Conservation (phyloP, 1,284 basidiomycete genomes). For the Boletus hoseneyae region DNA sequence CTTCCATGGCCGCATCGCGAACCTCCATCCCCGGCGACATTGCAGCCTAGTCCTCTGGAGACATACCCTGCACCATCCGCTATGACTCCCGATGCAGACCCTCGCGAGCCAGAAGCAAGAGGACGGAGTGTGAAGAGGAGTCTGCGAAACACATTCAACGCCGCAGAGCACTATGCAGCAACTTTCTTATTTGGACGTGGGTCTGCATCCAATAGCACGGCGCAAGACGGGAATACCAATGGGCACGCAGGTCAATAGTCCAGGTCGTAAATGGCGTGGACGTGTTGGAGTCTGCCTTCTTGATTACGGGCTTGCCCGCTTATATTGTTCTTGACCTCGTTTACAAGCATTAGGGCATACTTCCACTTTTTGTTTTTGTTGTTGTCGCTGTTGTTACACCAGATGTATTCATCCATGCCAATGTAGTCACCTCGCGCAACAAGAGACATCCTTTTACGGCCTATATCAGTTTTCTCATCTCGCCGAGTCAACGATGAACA, state of each 20-base stretch:
- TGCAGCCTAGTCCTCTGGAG: constrained; percentile 29
- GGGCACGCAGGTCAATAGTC: constrained; percentile 28
- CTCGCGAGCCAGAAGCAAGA: constrained; percentile 38
- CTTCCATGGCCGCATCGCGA: constrained; percentile 29
- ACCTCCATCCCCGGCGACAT: constrained; percentile 23
- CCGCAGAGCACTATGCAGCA: constrained; percentile 64
- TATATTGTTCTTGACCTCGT: constrained; percentile 10
- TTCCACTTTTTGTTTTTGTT: constrained; percentile 6
- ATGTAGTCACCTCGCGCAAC: constrained; percentile 17
- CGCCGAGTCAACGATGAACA: constrained; percentile 49
- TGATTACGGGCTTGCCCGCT: constrained; percentile 8
- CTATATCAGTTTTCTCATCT: background rate
- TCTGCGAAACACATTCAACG: constrained; percentile 60
- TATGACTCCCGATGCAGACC: constrained; percentile 31
- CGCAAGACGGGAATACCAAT: constrained; percentile 21
- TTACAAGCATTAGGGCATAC: constrained; percentile 13
- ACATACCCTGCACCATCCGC: constrained; percentile 43
- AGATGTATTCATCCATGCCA: constrained; percentile 20
- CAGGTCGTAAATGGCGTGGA: constrained; percentile 20
- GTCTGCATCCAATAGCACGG: constrained; percentile 23
- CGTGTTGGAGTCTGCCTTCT: constrained; percentile 6
- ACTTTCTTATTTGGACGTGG: constrained; percentile 57
- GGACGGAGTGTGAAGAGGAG: constrained; percentile 62
- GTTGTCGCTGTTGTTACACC: constrained; percentile 27
- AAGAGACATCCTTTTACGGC: constrained; percentile 14